Evolutionary conservation across 208 protist species (phyloP).

Genomic region (Crithidia bombi): DNA sequence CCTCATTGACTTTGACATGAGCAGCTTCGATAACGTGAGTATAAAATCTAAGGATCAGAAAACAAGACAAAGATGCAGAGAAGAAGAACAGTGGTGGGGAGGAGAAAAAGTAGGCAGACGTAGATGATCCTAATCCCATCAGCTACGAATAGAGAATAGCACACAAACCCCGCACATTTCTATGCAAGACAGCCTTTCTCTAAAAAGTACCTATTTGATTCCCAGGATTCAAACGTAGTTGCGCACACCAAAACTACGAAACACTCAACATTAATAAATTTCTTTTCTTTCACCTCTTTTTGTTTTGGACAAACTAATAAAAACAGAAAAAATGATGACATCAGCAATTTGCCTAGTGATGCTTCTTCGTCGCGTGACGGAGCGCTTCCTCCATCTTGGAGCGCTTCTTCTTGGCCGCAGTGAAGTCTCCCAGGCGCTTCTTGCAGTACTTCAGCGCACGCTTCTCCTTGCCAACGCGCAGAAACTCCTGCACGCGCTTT

Average conservation of each 20-base stretch:
- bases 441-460: conserved; percentile 95
- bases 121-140: background rate
- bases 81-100: background rate
- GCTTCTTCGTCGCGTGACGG: conserved; percentile 82
- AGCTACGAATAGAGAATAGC: no score
- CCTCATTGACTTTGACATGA: conserved; percentile 9
- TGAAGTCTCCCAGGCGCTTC: conserved; percentile 91
- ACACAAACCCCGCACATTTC: no score
- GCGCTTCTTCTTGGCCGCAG: conserved; percentile 92
- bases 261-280: background rate
- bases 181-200: no score
- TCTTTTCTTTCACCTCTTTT: conserved; percentile 1
- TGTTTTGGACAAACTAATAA: conserved; percentile 22
- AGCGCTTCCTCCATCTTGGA: conserved; percentile 91
- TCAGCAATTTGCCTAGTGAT: conserved; percentile 15
- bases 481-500: conserved; percentile 92
- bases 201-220: no score
- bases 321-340: conserved; percentile 36
- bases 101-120: background rate
- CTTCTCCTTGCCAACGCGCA: conserved; percentile 96
- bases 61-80: background rate
- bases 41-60: background rate
- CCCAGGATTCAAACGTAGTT: no score
- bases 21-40: background rate
- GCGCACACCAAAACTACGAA: background rate